A percentile compares a stretch with the other conserved stretches of the same genome.
Conservation (phyloP, 2,329 filamentous ascomycete genomes). For the Fonsecaea pugnacius region DNA sequence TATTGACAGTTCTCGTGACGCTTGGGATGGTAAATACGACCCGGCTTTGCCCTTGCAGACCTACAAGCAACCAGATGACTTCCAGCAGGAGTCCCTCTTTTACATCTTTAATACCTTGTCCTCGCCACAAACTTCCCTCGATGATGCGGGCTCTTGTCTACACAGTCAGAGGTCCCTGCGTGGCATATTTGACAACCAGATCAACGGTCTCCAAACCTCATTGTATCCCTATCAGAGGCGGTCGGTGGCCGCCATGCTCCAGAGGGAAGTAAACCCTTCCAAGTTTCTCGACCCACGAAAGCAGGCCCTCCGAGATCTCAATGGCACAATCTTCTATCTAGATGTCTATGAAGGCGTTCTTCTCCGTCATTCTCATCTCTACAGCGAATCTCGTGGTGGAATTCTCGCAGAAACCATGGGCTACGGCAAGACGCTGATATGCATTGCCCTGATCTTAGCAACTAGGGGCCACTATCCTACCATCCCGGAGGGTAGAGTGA, state of each 20-base stretch:
- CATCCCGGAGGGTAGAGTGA: conserved; percentile 66
- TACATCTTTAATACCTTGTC: conserved; percentile 57
- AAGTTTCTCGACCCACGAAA: conserved; percentile 75
- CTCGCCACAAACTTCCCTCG: conserved; percentile 45
- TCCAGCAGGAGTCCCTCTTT: conserved; percentile 52
- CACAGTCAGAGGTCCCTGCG: conserved; percentile 46
- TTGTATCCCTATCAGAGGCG: conserved; percentile 80
- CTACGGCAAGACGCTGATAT: conserved; percentile 85
- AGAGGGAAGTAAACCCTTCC: conserved; percentile 71
- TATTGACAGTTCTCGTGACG: conserved; percentile 45
- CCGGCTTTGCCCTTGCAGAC: conserved; percentile 24
- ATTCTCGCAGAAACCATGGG: conserved; percentile 57
- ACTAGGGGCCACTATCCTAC: conserved; percentile 71
- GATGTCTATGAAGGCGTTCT: conserved; percentile 67
- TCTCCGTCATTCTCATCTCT: conserved; percentile 68
- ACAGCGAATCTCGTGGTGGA: conserved; percentile 73
- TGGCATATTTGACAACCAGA: conserved; percentile 40
- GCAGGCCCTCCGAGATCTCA: conserved; percentile 62
- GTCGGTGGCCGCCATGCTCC: conserved; percentile 81
- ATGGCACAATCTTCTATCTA: conserved; percentile 69
- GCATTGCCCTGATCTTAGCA: conserved; percentile 74
- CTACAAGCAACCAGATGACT: conserved; percentile 27
- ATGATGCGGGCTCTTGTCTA: conserved; percentile 39
- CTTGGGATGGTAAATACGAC: conserved; percentile 45
- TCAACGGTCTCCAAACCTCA: conserved; percentile 55